Base-by-base conservation (phyloP, 2,329 filamentous ascomycete species). In the Ophiostoma himal-ulmi region DNA sequence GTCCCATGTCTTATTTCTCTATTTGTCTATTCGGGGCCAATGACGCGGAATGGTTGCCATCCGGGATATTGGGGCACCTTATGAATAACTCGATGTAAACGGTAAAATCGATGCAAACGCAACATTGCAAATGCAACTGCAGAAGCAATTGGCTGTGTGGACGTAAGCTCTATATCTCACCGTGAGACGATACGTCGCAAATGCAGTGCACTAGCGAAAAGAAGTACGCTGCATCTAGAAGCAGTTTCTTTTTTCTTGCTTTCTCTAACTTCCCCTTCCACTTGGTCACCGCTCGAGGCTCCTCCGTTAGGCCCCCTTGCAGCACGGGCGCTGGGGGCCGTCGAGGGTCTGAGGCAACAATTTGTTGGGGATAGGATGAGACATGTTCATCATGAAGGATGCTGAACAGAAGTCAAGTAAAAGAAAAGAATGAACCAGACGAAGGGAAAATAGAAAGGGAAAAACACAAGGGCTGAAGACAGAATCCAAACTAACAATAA, bases 151-250 rank as follows among this genome's bases (percentile, higher is more conserved):
- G 14, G 20, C 5, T 10, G 37, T 14, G 44, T 20, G 44, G 10
- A 57, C n/a, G 52, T 30, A 17, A 13, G n/a, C 22, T 57, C n/a
- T 57, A 10, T 14, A 13, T 62, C 11, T 36, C 7, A 10, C 57
- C 13, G 26, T 62, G 57, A 34, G 57, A 62, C 57, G 5, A 57
- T 62, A 5, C 26, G 14, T 62, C 26, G 34, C 26, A 20, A 17
- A 20, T 34, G 57, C 11, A 57, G 52, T 57, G n/a, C 13, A 62
- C 26, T 34, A 34, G 22, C 57, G 57, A 62, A 36, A 57, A 34
- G 57, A 62, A 62, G 57, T 62, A 62, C 26, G n/a, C 57, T 62
- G 57, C 57, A 62, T 62, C 57, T 8, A 30, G 17, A 34, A 60
- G 54, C 22, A 36, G 68, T 48, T 48, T n/a, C 17, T 6, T 30